A percentile compares a stretch with the other conserved stretches of the same genome.
Conservation (phyloP, 352 stramenopile species). For the Phytophthora tubulina region DNA sequence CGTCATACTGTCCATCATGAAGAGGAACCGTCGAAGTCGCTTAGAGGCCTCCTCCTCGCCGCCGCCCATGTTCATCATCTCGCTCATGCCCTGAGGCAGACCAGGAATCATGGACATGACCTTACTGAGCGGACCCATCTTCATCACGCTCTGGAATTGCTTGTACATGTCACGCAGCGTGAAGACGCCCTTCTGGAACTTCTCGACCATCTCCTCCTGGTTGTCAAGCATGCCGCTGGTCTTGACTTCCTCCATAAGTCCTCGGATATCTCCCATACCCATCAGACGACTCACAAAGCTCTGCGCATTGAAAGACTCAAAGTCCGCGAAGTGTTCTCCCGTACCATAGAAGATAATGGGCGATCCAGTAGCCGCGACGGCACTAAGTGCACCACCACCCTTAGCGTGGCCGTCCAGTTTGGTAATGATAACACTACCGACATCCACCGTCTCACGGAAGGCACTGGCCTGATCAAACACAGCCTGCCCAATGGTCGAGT, state of each 20-base stretch:
- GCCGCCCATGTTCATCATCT: slow-evolving; percentile 92
- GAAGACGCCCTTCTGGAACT: slow-evolving; percentile 97
- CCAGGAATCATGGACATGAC: slow-evolving; percentile 99
- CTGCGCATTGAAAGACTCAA: slow-evolving; percentile 98
- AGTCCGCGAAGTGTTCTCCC: slow-evolving; percentile 98
- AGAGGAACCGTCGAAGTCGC: slow-evolving; percentile 97
- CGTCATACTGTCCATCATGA: slow-evolving; percentile 99
- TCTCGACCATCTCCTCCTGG: slow-evolving; percentile 97
- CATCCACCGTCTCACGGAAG: slow-evolving; percentile 96
- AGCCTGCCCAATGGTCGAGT: slow-evolving; percentile 99
- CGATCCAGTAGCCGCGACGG: slow-evolving; percentile 97
- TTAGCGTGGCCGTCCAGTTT: slow-evolving; percentile 99
- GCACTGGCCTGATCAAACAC: slow-evolving; percentile 97
- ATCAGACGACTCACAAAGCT: slow-evolving; percentile 99
- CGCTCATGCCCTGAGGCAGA: slow-evolving; percentile 90
- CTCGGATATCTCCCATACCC: slow-evolving; percentile 98
- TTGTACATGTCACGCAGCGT: slow-evolving; percentile 99
- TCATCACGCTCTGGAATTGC: slow-evolving; percentile 98
- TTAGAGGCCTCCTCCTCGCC: slow-evolving; percentile 94
- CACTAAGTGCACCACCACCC: slow-evolving; percentile 97
- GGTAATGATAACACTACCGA: slow-evolving; percentile 99
- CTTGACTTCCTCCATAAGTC: slow-evolving; percentile 96
- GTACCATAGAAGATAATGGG: slow-evolving; percentile 99
- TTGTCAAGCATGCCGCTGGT: slow-evolving; percentile 91
- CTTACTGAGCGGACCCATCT: slow-evolving; percentile 97